Evolutionary conservation across 108 stramenopile genomes (phyloP).

Genomic region (Cafeteria roenbergensis): DNA sequence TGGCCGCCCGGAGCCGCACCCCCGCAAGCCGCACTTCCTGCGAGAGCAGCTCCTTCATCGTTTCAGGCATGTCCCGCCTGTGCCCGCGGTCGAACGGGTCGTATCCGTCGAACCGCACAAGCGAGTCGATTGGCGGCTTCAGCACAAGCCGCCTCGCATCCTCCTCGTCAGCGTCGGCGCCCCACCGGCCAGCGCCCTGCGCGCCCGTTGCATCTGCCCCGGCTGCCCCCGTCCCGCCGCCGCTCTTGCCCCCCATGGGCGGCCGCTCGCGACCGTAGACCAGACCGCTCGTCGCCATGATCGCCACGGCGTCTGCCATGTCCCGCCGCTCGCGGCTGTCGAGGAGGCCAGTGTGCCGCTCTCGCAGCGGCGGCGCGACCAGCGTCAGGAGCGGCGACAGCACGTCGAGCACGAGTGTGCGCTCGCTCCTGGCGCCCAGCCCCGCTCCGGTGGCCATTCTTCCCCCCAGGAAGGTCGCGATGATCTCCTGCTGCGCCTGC

Average conservation of each 20-base stretch:
- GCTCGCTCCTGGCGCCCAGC: not conserved
- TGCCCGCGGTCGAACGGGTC: not conserved
- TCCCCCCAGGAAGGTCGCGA: not conserved
- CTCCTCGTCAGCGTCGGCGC: not conserved
- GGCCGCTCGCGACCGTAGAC: not conserved
- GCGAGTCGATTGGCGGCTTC: conserved; percentile 2
- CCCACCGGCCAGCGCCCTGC: too few species aligned
- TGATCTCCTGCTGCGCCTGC: not conserved
- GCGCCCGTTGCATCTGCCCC: not conserved
- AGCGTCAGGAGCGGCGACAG: conserved; percentile 1
- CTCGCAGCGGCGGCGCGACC: conserved; percentile 10
- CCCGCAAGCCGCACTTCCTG: not conserved
- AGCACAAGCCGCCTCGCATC: not conserved
- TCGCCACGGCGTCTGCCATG: conserved; percentile 8
- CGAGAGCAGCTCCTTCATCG: not conserved
- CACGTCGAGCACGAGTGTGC: conserved; percentile 11
- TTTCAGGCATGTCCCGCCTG: not conserved
- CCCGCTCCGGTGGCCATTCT: not conserved
- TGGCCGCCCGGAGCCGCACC: not conserved
- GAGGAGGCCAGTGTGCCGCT: conserved; percentile 2
- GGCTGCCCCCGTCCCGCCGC: not conserved
- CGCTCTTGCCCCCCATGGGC: not conserved
- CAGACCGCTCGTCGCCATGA: not conserved
- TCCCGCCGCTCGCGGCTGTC: conserved; percentile 2
- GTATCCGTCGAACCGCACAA: not conserved